These are phyloP conservation scores for Ulvella scutata DNA, from an alignment of 139 green algal species.

Conservation along the genomic window DNA sequence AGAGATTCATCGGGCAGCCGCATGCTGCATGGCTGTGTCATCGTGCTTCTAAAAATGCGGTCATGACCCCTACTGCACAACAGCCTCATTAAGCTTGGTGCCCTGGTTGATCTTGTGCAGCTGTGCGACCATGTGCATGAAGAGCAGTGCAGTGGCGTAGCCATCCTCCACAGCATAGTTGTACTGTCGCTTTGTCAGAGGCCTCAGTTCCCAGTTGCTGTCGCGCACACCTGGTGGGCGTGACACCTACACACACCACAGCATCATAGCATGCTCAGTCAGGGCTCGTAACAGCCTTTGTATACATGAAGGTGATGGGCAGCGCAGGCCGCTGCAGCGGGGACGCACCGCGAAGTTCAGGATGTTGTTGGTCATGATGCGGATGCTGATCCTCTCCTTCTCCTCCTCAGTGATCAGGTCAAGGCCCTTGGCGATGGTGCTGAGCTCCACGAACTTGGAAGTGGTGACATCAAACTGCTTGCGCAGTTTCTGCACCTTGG, in stretches of 20 bases:
- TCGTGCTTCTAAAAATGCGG: no score
- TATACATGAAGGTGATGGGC: no score
- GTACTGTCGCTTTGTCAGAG: not conserved
- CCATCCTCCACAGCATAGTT: not conserved
- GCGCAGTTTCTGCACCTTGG: not conserved
- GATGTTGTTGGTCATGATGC: constrained; percentile 2
- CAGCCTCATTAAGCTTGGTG: not conserved
- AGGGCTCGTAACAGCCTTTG: no score
- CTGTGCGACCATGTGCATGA: not conserved
- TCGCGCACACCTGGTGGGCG: not conserved
- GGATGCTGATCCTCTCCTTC: not conserved
- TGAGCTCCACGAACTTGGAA: not conserved
- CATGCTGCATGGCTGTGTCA: no score
- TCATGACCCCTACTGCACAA: no score
- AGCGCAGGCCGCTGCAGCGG: no score
- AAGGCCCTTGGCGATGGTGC: not conserved
- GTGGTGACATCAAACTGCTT: not conserved
- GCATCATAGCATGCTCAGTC: no score
- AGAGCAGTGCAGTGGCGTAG: not conserved
- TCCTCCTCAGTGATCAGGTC: not conserved
- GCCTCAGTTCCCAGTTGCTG: not conserved
- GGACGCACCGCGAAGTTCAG: not conserved
- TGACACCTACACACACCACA: not conserved
- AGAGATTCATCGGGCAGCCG: no score
- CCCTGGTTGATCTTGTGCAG: constrained; percentile 1